Evolutionary conservation across 139 green algal genomes (phyloP).

Genomic region (Coelastrella sp.): DNA sequence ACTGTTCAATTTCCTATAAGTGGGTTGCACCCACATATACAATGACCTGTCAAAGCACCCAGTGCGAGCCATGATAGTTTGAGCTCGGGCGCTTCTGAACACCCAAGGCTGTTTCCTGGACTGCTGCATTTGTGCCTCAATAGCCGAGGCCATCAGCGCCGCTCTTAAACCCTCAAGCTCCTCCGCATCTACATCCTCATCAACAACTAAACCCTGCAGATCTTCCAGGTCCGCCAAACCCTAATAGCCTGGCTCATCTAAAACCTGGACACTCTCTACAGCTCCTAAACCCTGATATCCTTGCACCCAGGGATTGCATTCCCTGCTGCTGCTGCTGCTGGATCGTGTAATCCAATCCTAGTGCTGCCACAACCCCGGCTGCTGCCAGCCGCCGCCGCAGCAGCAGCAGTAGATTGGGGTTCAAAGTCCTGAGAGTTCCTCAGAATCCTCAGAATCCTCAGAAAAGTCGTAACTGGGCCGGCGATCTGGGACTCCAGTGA

Average conservation of each 20-base stretch:
- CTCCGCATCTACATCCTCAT: not conserved
- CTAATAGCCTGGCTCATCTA: not conserved
- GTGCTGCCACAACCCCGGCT: not conserved
- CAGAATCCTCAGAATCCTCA: not conserved
- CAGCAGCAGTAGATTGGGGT: not conserved
- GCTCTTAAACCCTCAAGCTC: slow-evolving; percentile 3
- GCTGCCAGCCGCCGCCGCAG: not conserved
- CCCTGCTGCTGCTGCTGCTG: slow-evolving; percentile 3
- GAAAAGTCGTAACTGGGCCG: not conserved
- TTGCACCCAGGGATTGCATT: not conserved
- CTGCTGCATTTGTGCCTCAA: not conserved
- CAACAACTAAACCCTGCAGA: not conserved
- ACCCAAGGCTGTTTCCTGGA: too few species aligned
- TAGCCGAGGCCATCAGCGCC: not conserved
- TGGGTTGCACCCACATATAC: too few species aligned
- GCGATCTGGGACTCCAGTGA: not conserved
- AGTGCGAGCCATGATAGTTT: too few species aligned
- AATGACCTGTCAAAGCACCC: too few species aligned
- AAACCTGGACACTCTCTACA: too few species aligned
- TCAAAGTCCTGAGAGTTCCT: too few species aligned
- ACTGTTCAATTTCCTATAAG: too few species aligned
- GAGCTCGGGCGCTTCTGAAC: too few species aligned
- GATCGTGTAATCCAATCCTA: too few species aligned
- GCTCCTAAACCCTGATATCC: not conserved
- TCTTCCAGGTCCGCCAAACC: not conserved